These are phyloP conservation scores for Aspergillus diversus DNA, from an alignment of 495 filamentous ascomycete genomes.

Conservation along the genomic window DNA sequence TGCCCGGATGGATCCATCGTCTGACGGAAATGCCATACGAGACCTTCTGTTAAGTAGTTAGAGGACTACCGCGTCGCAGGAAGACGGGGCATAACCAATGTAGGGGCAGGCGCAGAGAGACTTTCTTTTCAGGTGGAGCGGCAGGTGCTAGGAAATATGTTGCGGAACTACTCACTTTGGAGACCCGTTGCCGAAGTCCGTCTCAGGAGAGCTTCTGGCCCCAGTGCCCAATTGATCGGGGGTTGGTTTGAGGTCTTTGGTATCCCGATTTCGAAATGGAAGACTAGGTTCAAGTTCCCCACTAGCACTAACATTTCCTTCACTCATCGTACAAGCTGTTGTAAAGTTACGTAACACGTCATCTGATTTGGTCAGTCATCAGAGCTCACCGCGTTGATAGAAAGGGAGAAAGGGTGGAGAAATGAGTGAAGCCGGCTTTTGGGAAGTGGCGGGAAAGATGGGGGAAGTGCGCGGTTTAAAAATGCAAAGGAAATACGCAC, in stretches of 20 bases:
- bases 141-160: background rate
- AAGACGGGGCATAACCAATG: background rate
- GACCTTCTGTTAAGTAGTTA: conserved; percentile 23
- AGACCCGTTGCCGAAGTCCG: conserved; percentile 12
- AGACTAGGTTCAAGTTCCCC: conserved; percentile 16
- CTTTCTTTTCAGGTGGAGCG: background rate
- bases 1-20: conserved; percentile 28
- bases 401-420: background rate
- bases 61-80: conserved; percentile 5
- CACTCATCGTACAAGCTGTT: conserved; percentile 28
- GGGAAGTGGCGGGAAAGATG: background rate
- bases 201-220: conserved; percentile 7
- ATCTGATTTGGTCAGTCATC: conserved; percentile 26
- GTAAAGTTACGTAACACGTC: conserved; percentile 26
- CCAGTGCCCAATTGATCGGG: background rate
- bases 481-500: conserved; percentile 7
- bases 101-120: background rate
- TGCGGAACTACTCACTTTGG: conserved; percentile 22
- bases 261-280: conserved; percentile 24
- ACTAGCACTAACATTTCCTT: conserved; percentile 24
- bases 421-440: background rate
- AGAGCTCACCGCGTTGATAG: background rate
- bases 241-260: background rate
- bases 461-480: background rate
- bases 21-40: conserved; percentile 26